Evolutionary conservation across 352 stramenopile species (phyloP), one percentile per base, ranked within the genome.

Genomic region (Thraustotheca clavata): DNA sequence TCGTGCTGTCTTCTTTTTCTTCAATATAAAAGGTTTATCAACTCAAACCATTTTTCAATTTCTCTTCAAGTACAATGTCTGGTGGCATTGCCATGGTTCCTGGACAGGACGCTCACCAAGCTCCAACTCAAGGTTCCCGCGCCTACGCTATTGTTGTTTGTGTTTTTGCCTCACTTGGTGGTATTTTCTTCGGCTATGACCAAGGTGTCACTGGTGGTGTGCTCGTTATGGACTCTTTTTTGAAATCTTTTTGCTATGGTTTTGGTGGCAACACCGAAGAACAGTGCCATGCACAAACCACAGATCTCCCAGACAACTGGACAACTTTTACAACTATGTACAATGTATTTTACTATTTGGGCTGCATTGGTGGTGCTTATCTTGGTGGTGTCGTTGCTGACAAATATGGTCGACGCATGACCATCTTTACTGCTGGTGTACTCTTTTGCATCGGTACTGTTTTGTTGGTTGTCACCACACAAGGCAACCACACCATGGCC

Each of bases 161-260:
- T 31, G 33, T 77, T 38, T 78, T 74, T 29, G 71, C 69, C 26
- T 79, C 74, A 43, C 67, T 81, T 12, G 74, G 74, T 27, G 74
- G 74, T 9, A 68, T 79, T 32, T 78, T 79, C 67, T 77, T 83
- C 41, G 75, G 75, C 47, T 83, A 79, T 38, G 73, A 75, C 65
- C 66, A 76, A 26, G 75, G 73, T 22, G 71, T 79, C 26, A 80
- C 71, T 0, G 68, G 71, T 34, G 71, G 60, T 52, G 73, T 80
- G 33, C 48, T 83, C 8, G 67, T 78, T 57, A 79, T 78, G 71
- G 50, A 73, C 54, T 76, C 70, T 31, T 84, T 81, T 46, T 62
- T 84, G 5, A 31, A 50, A 18, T 71, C 69, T 24, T 84, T 80
- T 27, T 81, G 76, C 55, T 60, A 72, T 29, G 74, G 68, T 62